Evolutionary conservation across 768 basidiomycete genomes (phyloP).

Genomic region (Tricholomella constricta): DNA sequence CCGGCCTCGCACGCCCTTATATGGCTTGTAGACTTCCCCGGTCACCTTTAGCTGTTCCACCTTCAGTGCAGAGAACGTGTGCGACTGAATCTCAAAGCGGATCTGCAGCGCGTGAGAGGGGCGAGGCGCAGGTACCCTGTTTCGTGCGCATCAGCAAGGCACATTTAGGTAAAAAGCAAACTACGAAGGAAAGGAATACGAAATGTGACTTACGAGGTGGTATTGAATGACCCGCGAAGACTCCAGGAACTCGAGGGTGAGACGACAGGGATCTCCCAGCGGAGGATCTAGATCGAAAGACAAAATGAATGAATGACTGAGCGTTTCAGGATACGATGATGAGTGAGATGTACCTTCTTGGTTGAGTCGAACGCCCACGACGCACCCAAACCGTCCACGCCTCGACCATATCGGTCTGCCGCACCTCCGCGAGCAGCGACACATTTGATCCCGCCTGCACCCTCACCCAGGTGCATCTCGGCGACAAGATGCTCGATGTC

Average conservation of each 20-base stretch:
- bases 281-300: constrained; percentile 51
- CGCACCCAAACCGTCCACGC: constrained; percentile 38
- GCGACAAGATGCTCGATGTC: constrained; percentile 72
- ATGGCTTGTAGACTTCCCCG: constrained; percentile 85
- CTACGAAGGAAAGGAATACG: neutral
- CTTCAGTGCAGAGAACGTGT: constrained; percentile 79
- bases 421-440: constrained; percentile 54
- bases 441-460: constrained; percentile 73
- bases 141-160: constrained; percentile 2
- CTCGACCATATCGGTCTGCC: constrained; percentile 31
- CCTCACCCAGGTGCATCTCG: constrained; percentile 75
- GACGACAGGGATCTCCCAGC: constrained; percentile 76
- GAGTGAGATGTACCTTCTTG: constrained; percentile 47
- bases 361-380: constrained; percentile 82
- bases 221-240: constrained; percentile 74
- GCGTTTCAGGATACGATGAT: neutral
- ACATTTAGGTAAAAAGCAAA: neutral
- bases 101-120: constrained; percentile 78
- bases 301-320: neutral
- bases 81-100: constrained; percentile 67
- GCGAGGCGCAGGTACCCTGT: constrained; percentile 45
- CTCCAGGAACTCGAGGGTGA: constrained; percentile 70
- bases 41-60: constrained; percentile 83
- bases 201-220: constrained; percentile 1
- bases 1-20: constrained; percentile 82